These are phyloP conservation scores for Capronia americana DNA, from an alignment of 2,329 filamentous ascomycete species.

Conservation along the genomic window DNA sequence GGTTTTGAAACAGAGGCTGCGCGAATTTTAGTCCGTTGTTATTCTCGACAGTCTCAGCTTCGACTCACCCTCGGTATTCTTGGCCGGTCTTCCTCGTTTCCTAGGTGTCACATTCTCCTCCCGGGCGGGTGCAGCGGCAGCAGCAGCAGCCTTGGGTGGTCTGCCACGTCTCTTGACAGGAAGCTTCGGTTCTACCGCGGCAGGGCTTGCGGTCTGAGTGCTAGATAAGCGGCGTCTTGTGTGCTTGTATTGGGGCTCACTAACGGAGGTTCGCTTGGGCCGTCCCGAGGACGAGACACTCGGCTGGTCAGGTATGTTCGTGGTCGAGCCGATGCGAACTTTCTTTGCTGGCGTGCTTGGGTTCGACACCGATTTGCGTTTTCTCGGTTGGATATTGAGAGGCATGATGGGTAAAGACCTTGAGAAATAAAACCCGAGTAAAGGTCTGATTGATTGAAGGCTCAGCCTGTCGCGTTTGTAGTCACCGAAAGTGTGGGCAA, in stretches of 20 bases:
- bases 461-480: neutral
- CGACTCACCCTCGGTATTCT: conserved; percentile 7
- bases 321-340: conserved; percentile 30
- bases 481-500: neutral
- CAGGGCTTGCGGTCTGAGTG: conserved; percentile 12
- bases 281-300: conserved; percentile 27
- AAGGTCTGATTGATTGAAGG: neutral
- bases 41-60: neutral
- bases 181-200: conserved; percentile 5
- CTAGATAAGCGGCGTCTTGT: conserved; percentile 21
- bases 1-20: conserved; percentile 3
- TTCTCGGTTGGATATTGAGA: conserved; percentile 28
- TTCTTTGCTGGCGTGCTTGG: conserved; percentile 27
- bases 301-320: conserved; percentile 19
- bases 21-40: neutral
- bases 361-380: conserved; percentile 29
- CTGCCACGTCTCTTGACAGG: conserved; percentile 19
- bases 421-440: neutral
- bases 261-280: conserved; percentile 32
- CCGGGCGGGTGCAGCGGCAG: neutral
- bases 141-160: conserved; percentile 18
- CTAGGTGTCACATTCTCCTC: conserved; percentile 15
- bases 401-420: neutral
- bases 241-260: conserved; percentile 34
- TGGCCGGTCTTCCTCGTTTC: conserved; percentile 13